A percentile compares a stretch with the other conserved stretches of the same genome.
These are phyloP conservation scores for Pinus tabuliformis DNA, from an alignment of 75 land plant species.

Conservation along the genomic window DNA sequence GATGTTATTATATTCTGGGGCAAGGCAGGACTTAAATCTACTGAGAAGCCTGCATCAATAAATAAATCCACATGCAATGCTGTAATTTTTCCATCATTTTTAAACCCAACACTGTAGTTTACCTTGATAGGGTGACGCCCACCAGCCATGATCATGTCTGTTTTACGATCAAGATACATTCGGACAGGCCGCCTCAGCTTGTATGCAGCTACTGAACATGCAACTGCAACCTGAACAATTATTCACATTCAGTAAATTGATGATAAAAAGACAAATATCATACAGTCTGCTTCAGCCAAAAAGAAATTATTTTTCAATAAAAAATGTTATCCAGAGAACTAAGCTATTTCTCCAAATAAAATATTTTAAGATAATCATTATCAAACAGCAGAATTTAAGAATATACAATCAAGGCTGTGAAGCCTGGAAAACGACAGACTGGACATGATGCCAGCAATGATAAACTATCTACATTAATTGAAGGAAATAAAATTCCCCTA, in stretches of 20 bases:
- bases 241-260: not conserved
- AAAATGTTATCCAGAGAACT: not conserved
- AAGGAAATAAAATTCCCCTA: not conserved
- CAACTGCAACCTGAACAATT: slow-evolving; percentile 58
- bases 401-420: not conserved
- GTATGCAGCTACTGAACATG: slow-evolving; percentile 92
- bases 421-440: not conserved
- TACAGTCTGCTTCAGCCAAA: not conserved
- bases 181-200: slow-evolving; percentile 75
- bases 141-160: slow-evolving; percentile 88
- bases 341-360: not conserved
- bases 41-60: slow-evolving; percentile 69
- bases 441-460: too few species aligned
- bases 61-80: slow-evolving; percentile 63
- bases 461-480: too few species aligned
- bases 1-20: slow-evolving; percentile 26
- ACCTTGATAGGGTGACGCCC: slow-evolving; percentile 83
- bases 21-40: slow-evolving; percentile 54
- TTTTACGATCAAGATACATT: slow-evolving; percentile 77
- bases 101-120: slow-evolving; percentile 82
- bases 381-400: not conserved
- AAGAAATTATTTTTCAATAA: not conserved
- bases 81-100: slow-evolving; percentile 73
- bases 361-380: not conserved
- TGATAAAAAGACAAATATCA: not conserved